Conservation (phyloP, 2,329 filamentous ascomycete genomes). For the Aspergillus niger region DNA sequence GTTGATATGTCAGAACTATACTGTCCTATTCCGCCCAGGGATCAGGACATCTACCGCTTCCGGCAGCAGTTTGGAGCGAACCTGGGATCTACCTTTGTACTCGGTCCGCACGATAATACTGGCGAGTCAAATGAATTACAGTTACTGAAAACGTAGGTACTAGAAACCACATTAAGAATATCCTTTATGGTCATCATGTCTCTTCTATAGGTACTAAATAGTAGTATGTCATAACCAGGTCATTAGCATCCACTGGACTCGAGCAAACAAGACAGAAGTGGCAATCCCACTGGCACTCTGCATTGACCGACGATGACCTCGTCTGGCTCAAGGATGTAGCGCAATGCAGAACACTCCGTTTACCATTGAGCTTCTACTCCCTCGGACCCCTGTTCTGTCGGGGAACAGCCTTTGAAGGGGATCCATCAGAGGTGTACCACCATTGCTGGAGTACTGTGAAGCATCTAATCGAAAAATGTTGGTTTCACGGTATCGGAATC, state of each 20-base stretch:
- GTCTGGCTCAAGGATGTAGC: slow-evolving; percentile 55
- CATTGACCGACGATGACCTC: slow-evolving; percentile 55
- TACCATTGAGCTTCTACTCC: slow-evolving; percentile 63
- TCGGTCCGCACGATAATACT: slow-evolving; percentile 54
- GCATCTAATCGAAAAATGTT: slow-evolving; percentile 49
- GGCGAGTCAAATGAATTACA: slow-evolving; percentile 54
- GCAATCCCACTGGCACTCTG: slow-evolving; percentile 56
- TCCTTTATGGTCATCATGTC: no score
- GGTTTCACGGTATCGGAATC: slow-evolving; percentile 54
- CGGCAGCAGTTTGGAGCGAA: slow-evolving; percentile 63
- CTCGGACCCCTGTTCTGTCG: slow-evolving; percentile 54
- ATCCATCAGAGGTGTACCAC: slow-evolving; percentile 51
- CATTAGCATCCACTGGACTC: slow-evolving; percentile 50
- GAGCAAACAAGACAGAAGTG: slow-evolving; percentile 53
- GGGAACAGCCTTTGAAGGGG: slow-evolving; percentile 54
- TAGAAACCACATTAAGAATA: background rate
- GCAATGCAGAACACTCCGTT: slow-evolving; percentile 59
- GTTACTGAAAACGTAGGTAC: slow-evolving; percentile 47
- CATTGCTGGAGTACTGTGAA: slow-evolving; percentile 57
- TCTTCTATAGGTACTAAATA: background rate
- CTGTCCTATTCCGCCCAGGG: slow-evolving; percentile 17
- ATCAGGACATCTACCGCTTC: slow-evolving; percentile 48
- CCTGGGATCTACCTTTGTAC: slow-evolving; percentile 61
- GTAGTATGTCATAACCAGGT: slow-evolving; percentile 24
- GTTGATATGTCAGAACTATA: slow-evolving; percentile 1